These are phyloP conservation scores for Ophiostoma perfectum DNA, from an alignment of 2,329 filamentous ascomycete genomes.

Conservation along the genomic window DNA sequence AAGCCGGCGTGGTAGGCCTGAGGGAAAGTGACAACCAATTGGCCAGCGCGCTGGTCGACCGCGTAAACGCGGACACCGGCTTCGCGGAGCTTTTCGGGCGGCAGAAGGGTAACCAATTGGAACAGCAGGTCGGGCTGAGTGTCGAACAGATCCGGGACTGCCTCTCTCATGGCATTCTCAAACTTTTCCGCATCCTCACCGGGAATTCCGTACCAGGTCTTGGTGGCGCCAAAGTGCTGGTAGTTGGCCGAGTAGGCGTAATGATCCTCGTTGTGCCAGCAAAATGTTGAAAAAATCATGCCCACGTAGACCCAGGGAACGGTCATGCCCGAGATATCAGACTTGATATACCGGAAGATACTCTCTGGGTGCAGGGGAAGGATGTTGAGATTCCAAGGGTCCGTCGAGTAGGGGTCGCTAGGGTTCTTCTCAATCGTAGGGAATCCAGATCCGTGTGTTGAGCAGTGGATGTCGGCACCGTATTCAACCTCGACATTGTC, in stretches of 20 bases:
- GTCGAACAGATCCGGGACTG: slow-evolving; percentile 93
- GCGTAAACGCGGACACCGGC: slow-evolving; percentile 91
- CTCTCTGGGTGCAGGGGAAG: slow-evolving; percentile 87
- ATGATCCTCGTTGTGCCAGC: slow-evolving; percentile 98
- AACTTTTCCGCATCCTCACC: slow-evolving; percentile 92
- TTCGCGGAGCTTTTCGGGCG: slow-evolving; percentile 86
- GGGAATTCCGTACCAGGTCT: slow-evolving; percentile 98
- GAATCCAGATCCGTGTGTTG: slow-evolving; percentile 94
- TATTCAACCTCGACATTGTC: slow-evolving; percentile 98
- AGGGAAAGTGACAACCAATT: slow-evolving; percentile 94
- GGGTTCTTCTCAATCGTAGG: slow-evolving; percentile 90
- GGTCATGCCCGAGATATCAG: slow-evolving; percentile 98
- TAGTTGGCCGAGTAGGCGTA: slow-evolving; percentile 98
- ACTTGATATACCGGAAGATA: slow-evolving; percentile 93
- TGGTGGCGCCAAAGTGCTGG: slow-evolving; percentile 95
- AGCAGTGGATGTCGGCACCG: slow-evolving; percentile 95
- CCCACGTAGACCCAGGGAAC: slow-evolving; percentile 98
- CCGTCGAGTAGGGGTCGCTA: slow-evolving; percentile 75
- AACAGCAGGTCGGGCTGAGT: slow-evolving; percentile 94
- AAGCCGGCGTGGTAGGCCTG: slow-evolving; percentile 97
- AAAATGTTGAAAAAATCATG: slow-evolving; percentile 99
- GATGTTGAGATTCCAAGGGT: slow-evolving; percentile 94
- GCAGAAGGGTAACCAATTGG: slow-evolving; percentile 92
- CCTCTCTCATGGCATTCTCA: slow-evolving; percentile 88
- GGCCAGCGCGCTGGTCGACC: slow-evolving; percentile 89